Base-by-base conservation (phyloP, 176 grass and related monocot species). In the Aechmea fasciata region DNA sequence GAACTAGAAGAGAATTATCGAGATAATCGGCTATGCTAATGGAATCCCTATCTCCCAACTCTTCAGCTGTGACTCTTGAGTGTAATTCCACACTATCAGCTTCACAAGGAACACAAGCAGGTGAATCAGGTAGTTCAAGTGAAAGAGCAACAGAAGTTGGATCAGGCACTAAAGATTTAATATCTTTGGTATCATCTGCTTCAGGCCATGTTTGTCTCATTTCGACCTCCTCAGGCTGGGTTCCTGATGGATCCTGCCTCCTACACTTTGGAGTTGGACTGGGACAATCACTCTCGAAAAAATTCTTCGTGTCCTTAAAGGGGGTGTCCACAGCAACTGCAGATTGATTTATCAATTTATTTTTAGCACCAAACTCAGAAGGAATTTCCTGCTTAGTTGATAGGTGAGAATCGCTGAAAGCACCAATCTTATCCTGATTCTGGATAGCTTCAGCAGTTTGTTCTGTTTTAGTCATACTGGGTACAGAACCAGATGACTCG, bases 241-340 rank as follows among this genome's bases (percentile, higher is more conserved):
- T 66, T 57, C 78, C 67, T 9, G 47, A 57, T 72, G 33, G 57
- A 19, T 85, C 71, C 52, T 85, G 77, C 26, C 65, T 80, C 53
- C 71, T 74, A 67, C 20, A 20, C 76, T 85, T 68, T 68, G 84
- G 82, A 33, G 70, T 90, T 57, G 77, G 72, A 73, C 80, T 82
- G 66, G 82, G 94, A 71, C 83, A 80, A 24, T 79, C 72, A 15
- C 12, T 63, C 69, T 81, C 86, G 52, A 78, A 71, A 80, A 67
- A 67, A 33, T 77, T 69, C 57, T 69, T 80, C 63, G 72, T 79
- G 22, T 79, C 75, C 72, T 67, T 76, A 28, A 57, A 57, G 22
- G 77, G 51, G 23, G 61, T 49, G 50, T 52, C 53, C 20, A 52
- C 67, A 69, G 26, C 23, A 47, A 26, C 54, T 19, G 11, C 18